Evolutionary conservation across 192 early-diverging fungal species (phyloP).

Genomic region (Bifiguratus adelaidae): DNA sequence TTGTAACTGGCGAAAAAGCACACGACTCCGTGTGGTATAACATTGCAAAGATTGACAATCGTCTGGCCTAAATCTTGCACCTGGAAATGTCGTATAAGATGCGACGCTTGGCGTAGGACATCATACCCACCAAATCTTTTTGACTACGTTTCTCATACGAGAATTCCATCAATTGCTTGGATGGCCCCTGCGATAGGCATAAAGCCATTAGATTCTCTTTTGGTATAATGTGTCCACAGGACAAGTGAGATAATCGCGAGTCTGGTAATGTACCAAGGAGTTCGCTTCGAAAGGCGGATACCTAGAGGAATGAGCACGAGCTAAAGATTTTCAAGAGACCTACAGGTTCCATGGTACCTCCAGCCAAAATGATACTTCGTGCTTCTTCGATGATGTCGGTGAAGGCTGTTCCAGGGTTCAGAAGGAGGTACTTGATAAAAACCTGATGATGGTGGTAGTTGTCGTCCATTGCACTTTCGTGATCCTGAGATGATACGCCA

Average conservation of each 20-base stretch:
- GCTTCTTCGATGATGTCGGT: conserved; percentile 67
- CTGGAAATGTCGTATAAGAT: conserved; percentile 8
- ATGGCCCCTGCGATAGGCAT: conserved; percentile 52
- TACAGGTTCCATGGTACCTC: conserved; percentile 90
- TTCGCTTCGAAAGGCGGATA: conserved; percentile 26
- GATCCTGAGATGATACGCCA: too few relatives aligned
- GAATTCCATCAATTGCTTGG: conserved; percentile 50
- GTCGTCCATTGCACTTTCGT: not conserved
- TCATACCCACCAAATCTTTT: conserved; percentile 20
- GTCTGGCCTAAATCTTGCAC: conserved; percentile 62
- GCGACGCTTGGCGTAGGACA: not conserved
- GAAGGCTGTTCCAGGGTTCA: conserved; percentile 79
- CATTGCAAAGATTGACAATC: conserved; percentile 55
- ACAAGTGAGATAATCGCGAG: conserved; percentile 47
- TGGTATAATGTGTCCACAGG: conserved; percentile 83
- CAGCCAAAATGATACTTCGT: conserved; percentile 73
- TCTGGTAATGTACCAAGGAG: conserved; percentile 40
- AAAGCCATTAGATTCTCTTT: conserved; percentile 59
- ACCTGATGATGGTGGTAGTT: not conserved
- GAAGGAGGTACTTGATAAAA: conserved; percentile 74
- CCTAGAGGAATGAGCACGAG: conserved; percentile 4
- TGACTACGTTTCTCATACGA: conserved; percentile 42
- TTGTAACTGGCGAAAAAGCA: conserved; percentile 82
- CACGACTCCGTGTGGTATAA: conserved; percentile 78
- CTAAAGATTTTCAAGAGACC: conserved; percentile 19